A percentile compares a stretch with the other conserved stretches of the same genome.
These are phyloP conservation scores for Croton laevigatus DNA, from an alignment of 441 rosid species.

Conservation along the genomic window DNA sequence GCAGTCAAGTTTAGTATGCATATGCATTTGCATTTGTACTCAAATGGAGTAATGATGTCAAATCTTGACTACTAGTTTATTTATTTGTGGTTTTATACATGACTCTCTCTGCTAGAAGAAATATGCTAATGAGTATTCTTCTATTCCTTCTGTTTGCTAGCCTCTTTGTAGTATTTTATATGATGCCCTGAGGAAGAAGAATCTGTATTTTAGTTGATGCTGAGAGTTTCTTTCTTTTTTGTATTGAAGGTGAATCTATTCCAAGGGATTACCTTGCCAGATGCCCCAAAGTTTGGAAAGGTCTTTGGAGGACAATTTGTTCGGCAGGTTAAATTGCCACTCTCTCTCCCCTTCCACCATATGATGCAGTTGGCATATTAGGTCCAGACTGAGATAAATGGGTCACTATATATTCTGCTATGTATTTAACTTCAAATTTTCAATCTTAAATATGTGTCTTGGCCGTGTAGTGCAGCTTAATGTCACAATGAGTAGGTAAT, in stretches of 20 bases:
- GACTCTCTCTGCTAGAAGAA: background rate
- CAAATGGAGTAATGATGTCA: slow-evolving; percentile 4
- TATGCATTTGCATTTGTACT: no score
- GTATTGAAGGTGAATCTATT: slow-evolving; percentile 72
- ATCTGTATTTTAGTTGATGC: background rate
- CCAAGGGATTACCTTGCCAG: slow-evolving; percentile 79
- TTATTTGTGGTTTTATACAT: background rate
- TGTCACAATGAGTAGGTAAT: background rate
- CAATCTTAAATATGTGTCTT: background rate
- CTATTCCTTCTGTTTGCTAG: no score
- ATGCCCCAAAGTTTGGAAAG: slow-evolving; percentile 85
- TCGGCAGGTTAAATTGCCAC: slow-evolving; percentile 63
- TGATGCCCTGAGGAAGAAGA: background rate
- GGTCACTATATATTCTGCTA: background rate
- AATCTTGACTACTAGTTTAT: background rate
- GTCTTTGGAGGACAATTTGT: slow-evolving; percentile 95
- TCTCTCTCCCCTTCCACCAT: slow-evolving; percentile 3
- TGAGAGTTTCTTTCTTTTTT: slow-evolving; percentile 8
- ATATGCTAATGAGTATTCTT: background rate
- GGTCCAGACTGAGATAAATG: background rate
- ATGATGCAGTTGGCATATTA: background rate
- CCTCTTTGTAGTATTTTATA: background rate
- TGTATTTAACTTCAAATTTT: background rate
- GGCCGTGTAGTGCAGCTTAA: no score
- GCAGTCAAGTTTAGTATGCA: no score